Evolutionary conservation across 108 stramenopile species (phyloP).

Genomic region (Pseudonitzschia delicatissima): DNA sequence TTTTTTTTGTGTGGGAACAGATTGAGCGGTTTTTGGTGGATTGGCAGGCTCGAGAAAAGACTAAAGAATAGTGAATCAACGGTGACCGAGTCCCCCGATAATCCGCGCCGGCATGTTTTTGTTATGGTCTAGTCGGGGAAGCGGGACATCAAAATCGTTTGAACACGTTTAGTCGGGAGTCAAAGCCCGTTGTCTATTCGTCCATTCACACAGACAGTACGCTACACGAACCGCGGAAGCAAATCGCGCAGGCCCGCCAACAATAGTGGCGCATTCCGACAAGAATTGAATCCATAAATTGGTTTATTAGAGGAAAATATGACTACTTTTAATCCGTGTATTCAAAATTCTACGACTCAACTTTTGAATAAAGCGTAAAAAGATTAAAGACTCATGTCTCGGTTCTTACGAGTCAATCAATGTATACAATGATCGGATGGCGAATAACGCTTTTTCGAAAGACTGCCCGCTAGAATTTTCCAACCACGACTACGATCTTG

Average conservation of each 20-base stretch:
- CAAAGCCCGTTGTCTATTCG: neutral
- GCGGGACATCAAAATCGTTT: constrained; percentile 6
- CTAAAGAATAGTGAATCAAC: constrained; percentile 6
- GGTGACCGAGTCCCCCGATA: neutral
- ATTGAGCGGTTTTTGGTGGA: constrained; percentile 9
- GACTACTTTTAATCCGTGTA: neutral
- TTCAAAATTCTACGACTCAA: constrained; percentile 9
- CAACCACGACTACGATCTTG: no score
- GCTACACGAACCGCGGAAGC: constrained; percentile 8
- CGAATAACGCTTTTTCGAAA: no score
- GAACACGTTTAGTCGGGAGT: constrained; percentile 6
- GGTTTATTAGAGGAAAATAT: neutral
- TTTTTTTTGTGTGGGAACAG: neutral
- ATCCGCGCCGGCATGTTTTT: constrained; percentile 2
- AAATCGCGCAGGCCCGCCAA: neutral
- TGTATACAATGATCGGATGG: no score
- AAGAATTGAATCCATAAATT: constrained; percentile 2
- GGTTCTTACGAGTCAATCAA: no score
- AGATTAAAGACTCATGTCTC: no score
- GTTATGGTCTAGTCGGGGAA: constrained; percentile 4
- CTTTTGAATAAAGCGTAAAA: no score
- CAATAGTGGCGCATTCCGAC: constrained; percentile 6
- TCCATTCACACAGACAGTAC: neutral
- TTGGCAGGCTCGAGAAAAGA: no score
- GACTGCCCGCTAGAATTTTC: no score